A percentile compares a stretch with the other conserved stretches of the same genome.
phyloP scores from a whole-genome alignment of 176 grass and related monocot species.

The Puya raimondii region DNA sequence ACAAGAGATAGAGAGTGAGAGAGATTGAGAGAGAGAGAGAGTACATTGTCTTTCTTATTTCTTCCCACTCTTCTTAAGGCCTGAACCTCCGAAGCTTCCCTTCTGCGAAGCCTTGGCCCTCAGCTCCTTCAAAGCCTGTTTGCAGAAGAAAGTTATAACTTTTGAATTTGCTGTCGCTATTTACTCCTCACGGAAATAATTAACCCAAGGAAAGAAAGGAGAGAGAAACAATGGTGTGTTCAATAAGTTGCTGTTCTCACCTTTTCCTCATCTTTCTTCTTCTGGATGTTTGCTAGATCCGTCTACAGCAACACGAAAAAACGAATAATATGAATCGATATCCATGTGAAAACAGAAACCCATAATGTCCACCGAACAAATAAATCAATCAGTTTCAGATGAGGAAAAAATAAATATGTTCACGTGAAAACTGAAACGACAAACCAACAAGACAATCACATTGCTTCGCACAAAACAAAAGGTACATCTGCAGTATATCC shows the following conservation, averaged over 20 bases:
- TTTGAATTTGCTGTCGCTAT: not conserved
- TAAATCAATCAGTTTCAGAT: no score
- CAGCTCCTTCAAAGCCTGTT: constrained; percentile 42
- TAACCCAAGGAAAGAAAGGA: not conserved
- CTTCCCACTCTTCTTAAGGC: constrained; percentile 44
- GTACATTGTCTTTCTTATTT: constrained; percentile 3
- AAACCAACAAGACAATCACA: no score
- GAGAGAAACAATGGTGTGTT: not conserved
- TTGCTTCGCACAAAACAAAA: no score
- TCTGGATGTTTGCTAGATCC: constrained; percentile 29
- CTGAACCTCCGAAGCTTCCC: constrained; percentile 26
- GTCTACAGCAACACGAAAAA: not conserved
- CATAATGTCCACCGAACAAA: no score
- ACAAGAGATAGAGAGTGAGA: no score
- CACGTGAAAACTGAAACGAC: no score
- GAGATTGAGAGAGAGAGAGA: no score
- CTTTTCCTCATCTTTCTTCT: constrained; percentile 51
- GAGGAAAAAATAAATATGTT: no score
- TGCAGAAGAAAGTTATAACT: not conserved
- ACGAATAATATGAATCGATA: not conserved
- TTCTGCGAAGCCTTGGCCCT: constrained; percentile 39
- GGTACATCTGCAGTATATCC: no score
- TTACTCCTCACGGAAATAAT: not conserved
- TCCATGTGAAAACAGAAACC: no score
- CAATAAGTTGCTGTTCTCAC: not conserved